Conservation (phyloP, 768 basidiomycete species). For the Melanogaster broomeanus region DNA sequence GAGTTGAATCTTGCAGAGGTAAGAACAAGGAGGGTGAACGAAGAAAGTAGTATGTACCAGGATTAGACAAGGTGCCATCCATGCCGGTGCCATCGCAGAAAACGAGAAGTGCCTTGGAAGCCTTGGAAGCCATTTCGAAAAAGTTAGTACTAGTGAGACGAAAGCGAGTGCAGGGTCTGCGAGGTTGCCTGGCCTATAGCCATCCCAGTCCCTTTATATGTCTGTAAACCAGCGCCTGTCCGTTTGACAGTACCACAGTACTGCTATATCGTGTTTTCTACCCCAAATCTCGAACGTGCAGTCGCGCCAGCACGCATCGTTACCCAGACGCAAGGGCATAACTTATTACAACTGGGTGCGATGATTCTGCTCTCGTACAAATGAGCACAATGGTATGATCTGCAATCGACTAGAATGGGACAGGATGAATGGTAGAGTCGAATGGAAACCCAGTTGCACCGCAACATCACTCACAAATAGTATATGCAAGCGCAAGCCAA, state of each 20-base stretch:
- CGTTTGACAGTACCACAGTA: not conserved
- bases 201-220: not conserved
- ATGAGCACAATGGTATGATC: no score
- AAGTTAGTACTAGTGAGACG: not conserved
- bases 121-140: not conserved
- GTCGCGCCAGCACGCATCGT: no score
- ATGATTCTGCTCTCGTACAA: no score
- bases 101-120: slow-evolving; percentile 3
- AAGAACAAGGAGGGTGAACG: not conserved
- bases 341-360: no score
- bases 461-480: no score
- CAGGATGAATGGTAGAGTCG: no score
- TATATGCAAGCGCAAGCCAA: no score
- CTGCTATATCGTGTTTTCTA: not conserved
- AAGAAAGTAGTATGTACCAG: not conserved
- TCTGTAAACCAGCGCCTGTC: not conserved
- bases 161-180: not conserved
- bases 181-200: not conserved
- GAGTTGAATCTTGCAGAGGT: not conserved
- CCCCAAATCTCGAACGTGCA: no score
- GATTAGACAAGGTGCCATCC: slow-evolving; percentile 3
- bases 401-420: no score
- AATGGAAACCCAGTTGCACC: no score
- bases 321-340: no score
- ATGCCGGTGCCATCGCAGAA: slow-evolving; percentile 14